Base-by-base conservation (phyloP, 257 asterid species). In the Cruciata laevipes region DNA sequence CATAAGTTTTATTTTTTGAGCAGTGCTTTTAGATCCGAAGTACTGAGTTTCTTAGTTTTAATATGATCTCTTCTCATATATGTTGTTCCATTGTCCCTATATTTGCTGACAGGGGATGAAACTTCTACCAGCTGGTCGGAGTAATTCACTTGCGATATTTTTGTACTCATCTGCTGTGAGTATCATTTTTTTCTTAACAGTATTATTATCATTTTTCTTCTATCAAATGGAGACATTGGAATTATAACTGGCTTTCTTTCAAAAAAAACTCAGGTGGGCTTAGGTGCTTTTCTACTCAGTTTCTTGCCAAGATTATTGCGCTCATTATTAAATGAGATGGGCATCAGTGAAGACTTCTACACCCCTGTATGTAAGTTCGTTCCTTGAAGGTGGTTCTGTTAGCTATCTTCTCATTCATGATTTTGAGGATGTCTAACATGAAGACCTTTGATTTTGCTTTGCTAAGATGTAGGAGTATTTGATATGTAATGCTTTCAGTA, bases 351-450 rank as follows among this genome's bases (percentile, higher is more conserved):
- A 86, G 95, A 93, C 69, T 71, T 91, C 87, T 81, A 87, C 79
- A 77, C 82, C 79, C 95, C 95, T 89, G 98, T 91, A 89, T 83
- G 98, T 87, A 89, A 84, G 96, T 89, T 84, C 75, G 96, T 89
- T 84, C 75, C 81, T 75, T 65, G 67, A 75, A 58, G 70, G 80
- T 70, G 58, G 65, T 76, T 79, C 33, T 68, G 23, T 55, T 66
- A 47, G 63, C 4, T 73, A 33, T 17, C 60, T 61, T 67, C 66
- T 71, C 62, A 71, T 23, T 57, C 52, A 35, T 42, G 35, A 37
- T 38, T 53, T 73, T 69, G 69, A 69, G 61, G 9, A 69, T 67
- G 14, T 25, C 55, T 16, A 49, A 59, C 64, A 60, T 57, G 55
- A 37, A 63, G 21, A 17, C 56, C 66, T 32, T 71, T 66, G 20